These are phyloP conservation scores for Pseudopyricularia cyperi DNA, from an alignment of 2,329 filamentous ascomycete species.

Conservation along the genomic window DNA sequence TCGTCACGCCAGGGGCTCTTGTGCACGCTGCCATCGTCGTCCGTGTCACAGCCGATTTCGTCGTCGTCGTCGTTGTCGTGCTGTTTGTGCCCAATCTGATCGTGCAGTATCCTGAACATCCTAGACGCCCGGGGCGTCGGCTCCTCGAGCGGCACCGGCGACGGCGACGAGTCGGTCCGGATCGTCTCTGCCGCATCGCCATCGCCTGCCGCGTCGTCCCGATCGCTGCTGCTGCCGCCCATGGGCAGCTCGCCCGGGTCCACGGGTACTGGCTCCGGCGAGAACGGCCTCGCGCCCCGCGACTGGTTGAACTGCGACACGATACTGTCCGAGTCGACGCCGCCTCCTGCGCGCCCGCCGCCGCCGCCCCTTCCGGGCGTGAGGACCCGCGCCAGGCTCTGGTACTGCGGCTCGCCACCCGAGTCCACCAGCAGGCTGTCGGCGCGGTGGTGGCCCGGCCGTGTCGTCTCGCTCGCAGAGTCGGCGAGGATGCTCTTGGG, in stretches of 20 bases:
- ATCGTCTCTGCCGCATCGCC: neutral
- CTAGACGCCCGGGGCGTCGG: conserved; percentile 1
- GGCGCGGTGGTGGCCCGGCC: conserved; percentile 26
- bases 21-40: neutral
- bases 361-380: conserved; percentile 8
- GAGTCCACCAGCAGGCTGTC: conserved; percentile 42
- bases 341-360: conserved; percentile 12
- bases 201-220: neutral
- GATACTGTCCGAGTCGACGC: conserved; percentile 34
- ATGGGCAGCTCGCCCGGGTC: conserved; percentile 16
- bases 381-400: conserved; percentile 38
- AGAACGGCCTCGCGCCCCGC: conserved; percentile 40
- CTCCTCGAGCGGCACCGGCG: neutral
- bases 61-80: neutral
- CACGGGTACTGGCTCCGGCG: conserved; percentile 33
- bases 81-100: neutral
- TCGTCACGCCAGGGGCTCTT: conserved; percentile 1
- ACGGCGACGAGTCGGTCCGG: neutral
- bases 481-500: conserved; percentile 51
- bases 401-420: conserved; percentile 34
- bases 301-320: conserved; percentile 31
- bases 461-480: conserved; percentile 20
- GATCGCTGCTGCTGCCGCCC: neutral
- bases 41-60: neutral
- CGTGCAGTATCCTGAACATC: conserved; percentile 1